Evolutionary conservation across 2,329 filamentous ascomycete genomes (phyloP).

Genomic region (Davidsoniella eucalypti): DNA sequence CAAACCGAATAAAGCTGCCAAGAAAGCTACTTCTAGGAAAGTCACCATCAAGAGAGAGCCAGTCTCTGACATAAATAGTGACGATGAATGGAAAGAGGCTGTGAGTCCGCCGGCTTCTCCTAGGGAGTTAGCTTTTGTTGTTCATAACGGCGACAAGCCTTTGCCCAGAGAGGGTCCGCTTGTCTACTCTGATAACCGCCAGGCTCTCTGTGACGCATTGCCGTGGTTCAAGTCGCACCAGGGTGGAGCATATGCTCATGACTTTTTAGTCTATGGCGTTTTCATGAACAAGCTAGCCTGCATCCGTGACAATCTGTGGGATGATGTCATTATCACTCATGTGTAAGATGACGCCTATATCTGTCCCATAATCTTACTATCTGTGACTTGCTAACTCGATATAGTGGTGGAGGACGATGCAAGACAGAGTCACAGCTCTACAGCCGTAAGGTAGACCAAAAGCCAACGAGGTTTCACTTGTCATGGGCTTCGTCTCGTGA

Average conservation of each 20-base stretch:
- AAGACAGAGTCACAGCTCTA: not conserved
- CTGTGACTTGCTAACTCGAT: conserved; percentile 12
- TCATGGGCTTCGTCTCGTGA: conserved; percentile 26
- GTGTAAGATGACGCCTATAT: conserved; percentile 28
- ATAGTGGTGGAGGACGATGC: conserved; percentile 10
- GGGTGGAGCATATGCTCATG: conserved; percentile 36
- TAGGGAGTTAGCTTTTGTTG: no score
- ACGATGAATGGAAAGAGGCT: no score
- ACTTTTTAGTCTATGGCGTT: conserved; percentile 35
- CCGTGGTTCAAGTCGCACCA: conserved; percentile 47
- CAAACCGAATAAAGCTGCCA: no score
- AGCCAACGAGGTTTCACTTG: conserved; percentile 18
- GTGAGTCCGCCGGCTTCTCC: no score
- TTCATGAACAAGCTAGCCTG: conserved; percentile 40
- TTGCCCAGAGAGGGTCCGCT: conserved; percentile 14
- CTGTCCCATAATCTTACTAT: not conserved
- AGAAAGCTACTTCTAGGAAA: no score
- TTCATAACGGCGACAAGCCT: not conserved
- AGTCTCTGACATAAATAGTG: no score
- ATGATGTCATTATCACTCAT: conserved; percentile 46
- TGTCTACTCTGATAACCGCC: conserved; percentile 40
- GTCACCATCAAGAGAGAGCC: no score
- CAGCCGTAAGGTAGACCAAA: conserved; percentile 25
- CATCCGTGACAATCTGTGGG: conserved; percentile 38
- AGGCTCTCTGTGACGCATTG: conserved; percentile 46